A percentile compares a stretch with the other conserved stretches of the same genome.
These are phyloP conservation scores for Botrytis medusae DNA, from an alignment of 2,329 filamentous ascomycete species.

Conservation along the genomic window DNA sequence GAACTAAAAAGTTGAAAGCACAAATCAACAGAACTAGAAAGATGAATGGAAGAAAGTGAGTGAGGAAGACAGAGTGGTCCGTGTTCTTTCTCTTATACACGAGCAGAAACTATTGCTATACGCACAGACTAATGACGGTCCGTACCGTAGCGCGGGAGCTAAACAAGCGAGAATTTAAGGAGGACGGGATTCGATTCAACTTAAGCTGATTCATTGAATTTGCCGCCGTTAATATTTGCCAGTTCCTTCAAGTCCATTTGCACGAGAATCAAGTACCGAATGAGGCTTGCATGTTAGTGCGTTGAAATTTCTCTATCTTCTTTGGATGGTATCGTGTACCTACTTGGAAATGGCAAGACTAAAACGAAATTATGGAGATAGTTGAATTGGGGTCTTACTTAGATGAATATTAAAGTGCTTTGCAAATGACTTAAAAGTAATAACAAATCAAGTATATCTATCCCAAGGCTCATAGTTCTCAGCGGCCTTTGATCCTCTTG, in stretches of 20 bases:
- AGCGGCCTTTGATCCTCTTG: neutral
- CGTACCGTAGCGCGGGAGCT: conserved; percentile 12
- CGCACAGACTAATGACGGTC: conserved; percentile 19
- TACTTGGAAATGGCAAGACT: neutral
- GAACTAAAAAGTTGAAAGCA: neutral
- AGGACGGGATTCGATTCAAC: conserved; percentile 1
- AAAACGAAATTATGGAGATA: neutral
- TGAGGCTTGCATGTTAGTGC: neutral
- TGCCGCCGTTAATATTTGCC: neutral
- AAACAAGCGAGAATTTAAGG: conserved; percentile 21
- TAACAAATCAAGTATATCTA: neutral
- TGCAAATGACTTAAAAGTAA: neutral
- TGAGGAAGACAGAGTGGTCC: neutral
- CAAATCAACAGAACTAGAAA: neutral
- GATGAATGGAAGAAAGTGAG: neutral
- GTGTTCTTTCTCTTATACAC: neutral
- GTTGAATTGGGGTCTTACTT: neutral
- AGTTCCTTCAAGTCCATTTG: neutral
- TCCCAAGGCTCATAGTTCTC: neutral
- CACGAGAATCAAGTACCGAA: neutral
- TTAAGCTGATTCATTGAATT: neutral
- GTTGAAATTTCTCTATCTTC: neutral
- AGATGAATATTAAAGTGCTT: neutral
- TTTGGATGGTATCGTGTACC: neutral
- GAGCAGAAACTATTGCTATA: neutral